A percentile compares a stretch with the other conserved stretches of the same genome.
These are phyloP conservation scores for Epichloe festucae DNA, from an alignment of 2,329 filamentous ascomycete species.

Conservation along the genomic window DNA sequence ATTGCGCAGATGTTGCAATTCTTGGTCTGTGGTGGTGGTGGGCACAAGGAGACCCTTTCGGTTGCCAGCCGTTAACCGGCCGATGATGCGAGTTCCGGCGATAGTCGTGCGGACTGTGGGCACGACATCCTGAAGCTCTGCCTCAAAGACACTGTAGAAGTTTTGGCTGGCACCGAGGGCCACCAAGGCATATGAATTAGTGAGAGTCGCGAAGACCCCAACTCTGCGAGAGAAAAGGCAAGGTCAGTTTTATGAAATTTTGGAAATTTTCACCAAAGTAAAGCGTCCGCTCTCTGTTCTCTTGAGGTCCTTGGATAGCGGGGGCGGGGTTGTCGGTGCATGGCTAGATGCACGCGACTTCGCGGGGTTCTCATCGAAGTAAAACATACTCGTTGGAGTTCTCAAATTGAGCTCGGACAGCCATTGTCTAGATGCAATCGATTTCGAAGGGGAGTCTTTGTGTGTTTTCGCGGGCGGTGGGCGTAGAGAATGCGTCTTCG, in stretches of 20 bases:
- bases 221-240: slow-evolving; percentile 43
- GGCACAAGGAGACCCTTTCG: slow-evolving; percentile 93
- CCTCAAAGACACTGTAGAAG: slow-evolving; percentile 98
- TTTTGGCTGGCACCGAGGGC: slow-evolving; percentile 94
- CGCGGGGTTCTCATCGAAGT: background rate
- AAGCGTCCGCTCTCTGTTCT: background rate
- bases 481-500: background rate
- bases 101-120: slow-evolving; percentile 96
- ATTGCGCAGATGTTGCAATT: slow-evolving; percentile 93
- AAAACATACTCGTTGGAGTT: slow-evolving; percentile 74
- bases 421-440: slow-evolving; percentile 33
- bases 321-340: slow-evolving; percentile 12
- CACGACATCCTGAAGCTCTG: slow-evolving; percentile 92
- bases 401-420: slow-evolving; percentile 66
- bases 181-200: slow-evolving; percentile 92
- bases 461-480: background rate
- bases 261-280: too few relatives aligned
- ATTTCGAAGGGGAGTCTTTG: background rate
- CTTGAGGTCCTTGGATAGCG: slow-evolving; percentile 7
- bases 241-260: background rate
- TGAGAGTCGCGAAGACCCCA: slow-evolving; percentile 91
- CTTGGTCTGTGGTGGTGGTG: slow-evolving; percentile 92
- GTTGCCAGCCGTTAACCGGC: slow-evolving; percentile 90
- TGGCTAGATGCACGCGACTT: background rate
- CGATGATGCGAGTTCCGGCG: slow-evolving; percentile 90